Evolutionary conservation across 140 eudicot species (phyloP), one percentile per base, ranked within the genome.

Genomic region (Senecio squalidus): DNA sequence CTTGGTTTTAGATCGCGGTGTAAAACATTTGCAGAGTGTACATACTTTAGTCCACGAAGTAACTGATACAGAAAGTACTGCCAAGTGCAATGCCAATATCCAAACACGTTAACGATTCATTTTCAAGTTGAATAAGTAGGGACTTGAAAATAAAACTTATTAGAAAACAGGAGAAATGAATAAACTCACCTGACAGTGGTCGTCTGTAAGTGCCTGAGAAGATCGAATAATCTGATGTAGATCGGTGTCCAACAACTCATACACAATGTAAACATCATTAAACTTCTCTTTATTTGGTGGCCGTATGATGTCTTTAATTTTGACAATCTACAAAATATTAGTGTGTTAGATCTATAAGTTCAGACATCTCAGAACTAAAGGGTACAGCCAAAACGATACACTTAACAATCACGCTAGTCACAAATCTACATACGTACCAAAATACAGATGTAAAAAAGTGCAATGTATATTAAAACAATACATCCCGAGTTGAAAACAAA

Each of bases 51-150:
- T 34, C 73, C 78, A 23, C 78, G 74, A 2, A 73, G 55, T 67
- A 73, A 58, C 75, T 89, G 97, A 65, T 89, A 89, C 29, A 89
- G 74, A 66, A 89, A 89, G 67, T 89, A 85, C 97, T 89, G 89
- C 72, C 46, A 70, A 44, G 24, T 46, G 47, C 36, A 55, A 64
- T 55, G 38, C 21, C 46, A 36, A 9, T 18, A 22, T 56, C 5
- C 33, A 11, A 33, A 45, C 18, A 64, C 47, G 22, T 49, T 46
- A 31, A 11, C 65, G 23, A 16, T 60, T 49, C 54, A 68, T 48
- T 24, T n/a, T 58, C 25, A 46, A 30, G 44, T 20, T 14, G 18
- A 48, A 48, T 5, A 31, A 22, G 57, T 11, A 9, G 5, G 41
- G 11, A 44, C 5, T 49, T 18, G 9, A 48, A 34, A 16, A 20